Evolutionary conservation across 768 basidiomycete genomes (phyloP).

Genomic region (Paxillus involutus): DNA sequence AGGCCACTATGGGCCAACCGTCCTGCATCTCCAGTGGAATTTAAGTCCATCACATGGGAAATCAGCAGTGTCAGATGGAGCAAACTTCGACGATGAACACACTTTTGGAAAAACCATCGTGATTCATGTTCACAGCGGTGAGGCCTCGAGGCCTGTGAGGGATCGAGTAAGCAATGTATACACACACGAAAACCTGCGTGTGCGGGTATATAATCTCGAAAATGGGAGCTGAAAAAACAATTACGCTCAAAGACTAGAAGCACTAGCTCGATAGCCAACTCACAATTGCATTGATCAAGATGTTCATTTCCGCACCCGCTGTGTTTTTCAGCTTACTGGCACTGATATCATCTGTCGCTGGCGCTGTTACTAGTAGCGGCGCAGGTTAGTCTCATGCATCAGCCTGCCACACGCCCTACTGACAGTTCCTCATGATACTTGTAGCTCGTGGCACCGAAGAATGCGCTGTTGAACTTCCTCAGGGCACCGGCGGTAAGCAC

Average conservation of each 20-base stretch:
- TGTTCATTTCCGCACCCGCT: constrained; percentile 11
- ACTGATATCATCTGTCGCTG: constrained; percentile 4
- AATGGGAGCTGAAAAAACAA: background rate
- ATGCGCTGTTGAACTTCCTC: background rate
- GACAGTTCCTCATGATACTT: background rate
- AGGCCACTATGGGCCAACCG: background rate
- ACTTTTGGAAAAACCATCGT: background rate
- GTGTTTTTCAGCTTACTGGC: constrained; percentile 13
- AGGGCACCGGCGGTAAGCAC: constrained; percentile 1
- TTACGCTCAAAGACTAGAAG: too few relatives aligned
- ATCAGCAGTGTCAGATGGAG: background rate
- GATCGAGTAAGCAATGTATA: background rate
- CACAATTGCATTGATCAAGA: background rate
- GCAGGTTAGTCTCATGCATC: constrained; percentile 6
- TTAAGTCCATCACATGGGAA: background rate
- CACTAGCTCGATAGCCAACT: too few relatives aligned
- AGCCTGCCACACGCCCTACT: background rate
- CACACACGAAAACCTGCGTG: background rate
- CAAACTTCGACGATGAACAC: background rate
- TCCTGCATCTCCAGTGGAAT: constrained; percentile 3
- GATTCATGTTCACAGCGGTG: too few relatives aligned
- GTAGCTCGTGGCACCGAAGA: background rate
- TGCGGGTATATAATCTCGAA: constrained; percentile 11
- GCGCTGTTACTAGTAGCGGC: background rate
- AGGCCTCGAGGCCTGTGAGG: background rate